Evolutionary conservation across 225 moss, liverwort and hornwort species (phyloP), one percentile per base, ranked within the genome.

Genomic region (Bryum argenteum): DNA sequence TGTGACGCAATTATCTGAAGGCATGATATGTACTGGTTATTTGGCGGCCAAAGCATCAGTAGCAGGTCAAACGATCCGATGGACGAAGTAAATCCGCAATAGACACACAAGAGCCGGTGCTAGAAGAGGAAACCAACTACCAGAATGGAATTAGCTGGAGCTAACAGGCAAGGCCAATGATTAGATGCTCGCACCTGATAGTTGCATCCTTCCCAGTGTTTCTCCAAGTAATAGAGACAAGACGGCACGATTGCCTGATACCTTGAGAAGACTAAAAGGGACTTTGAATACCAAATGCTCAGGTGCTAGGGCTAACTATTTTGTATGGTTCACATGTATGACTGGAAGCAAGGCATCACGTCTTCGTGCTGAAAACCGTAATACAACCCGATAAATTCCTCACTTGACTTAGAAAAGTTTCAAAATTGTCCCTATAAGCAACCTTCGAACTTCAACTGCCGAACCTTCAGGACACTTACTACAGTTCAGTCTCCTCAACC

Each of bases 11-110:
- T 33, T 6, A 33, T 33, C 33, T 6, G 5, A 33, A 6, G 33
- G 33, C 33, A 33, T 33, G 11, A 17, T 48, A 33, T 24, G 6
- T n/a, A 26, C 8, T 44, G 63, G 44, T n/a, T 61, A 11, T 17
- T 11, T 61, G 10, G 28, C 6, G 26, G 26, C 14, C 48, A 6
- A 37, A 37, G 52, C 20, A 13, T 22, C 20, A 13, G 17, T 52
- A 21, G 55, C 84, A 93, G 81, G 76, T 93, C 18, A 85, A 67
- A 20, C 77, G 86, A 51, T 71, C 74, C 0, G 89, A 89, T 7
- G 88, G 86, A 17, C 82, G 78, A 47, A 58, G 73, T 33, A 81
- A 83, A 54, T 91, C 88, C 20, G 73, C 76, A 6, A 21, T 93
- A 37, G 79, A 86, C 38, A 67, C 66, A 10, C 22, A 63, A 1